A percentile compares a stretch with the other conserved stretches of the same genome.
Evolutionary conservation across 2,329 filamentous ascomycete species (phyloP).

Genomic region (Emergomyces orientalis): DNA sequence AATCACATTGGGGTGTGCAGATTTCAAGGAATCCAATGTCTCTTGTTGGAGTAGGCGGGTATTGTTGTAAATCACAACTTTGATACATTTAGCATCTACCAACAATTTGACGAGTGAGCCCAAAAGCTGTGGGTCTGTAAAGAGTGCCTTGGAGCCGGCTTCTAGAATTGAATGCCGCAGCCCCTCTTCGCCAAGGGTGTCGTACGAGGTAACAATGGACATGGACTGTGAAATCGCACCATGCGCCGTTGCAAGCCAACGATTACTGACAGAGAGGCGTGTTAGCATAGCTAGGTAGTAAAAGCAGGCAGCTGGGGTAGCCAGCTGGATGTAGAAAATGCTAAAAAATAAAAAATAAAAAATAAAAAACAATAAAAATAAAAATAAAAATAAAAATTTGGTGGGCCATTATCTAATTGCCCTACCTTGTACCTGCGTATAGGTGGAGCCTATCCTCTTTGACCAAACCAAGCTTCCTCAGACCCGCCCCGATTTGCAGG

Average conservation of each 20-base stretch:
- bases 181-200: conserved; percentile 27
- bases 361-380: too few species aligned
- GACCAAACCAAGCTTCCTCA: conserved; percentile 58
- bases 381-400: too few species aligned
- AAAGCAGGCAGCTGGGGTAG: too few species aligned
- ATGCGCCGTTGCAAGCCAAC: conserved; percentile 7
- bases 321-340: neutral
- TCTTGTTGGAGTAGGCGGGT: conserved; percentile 39
- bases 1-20: conserved; percentile 35
- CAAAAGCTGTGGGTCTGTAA: conserved; percentile 29
- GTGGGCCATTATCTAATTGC: too few species aligned
- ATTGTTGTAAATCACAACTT: conserved; percentile 47
- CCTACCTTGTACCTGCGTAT: conserved; percentile 60
- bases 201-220: conserved; percentile 69
- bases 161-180: conserved; percentile 24
- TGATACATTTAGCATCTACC: conserved; percentile 42
- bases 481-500: conserved; percentile 55
- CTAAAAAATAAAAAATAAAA: too few species aligned
- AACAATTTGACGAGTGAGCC: conserved; percentile 44
- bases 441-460: conserved; percentile 58
- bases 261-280: neutral
- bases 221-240: conserved; percentile 70
- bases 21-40: conserved; percentile 42
- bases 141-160: conserved; percentile 25
- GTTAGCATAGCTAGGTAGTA: neutral